Evolutionary conservation across 2,329 filamentous ascomycete species (phyloP), one percentile per base, ranked within the genome.

Genomic region (Tolypocladium paradoxum): DNA sequence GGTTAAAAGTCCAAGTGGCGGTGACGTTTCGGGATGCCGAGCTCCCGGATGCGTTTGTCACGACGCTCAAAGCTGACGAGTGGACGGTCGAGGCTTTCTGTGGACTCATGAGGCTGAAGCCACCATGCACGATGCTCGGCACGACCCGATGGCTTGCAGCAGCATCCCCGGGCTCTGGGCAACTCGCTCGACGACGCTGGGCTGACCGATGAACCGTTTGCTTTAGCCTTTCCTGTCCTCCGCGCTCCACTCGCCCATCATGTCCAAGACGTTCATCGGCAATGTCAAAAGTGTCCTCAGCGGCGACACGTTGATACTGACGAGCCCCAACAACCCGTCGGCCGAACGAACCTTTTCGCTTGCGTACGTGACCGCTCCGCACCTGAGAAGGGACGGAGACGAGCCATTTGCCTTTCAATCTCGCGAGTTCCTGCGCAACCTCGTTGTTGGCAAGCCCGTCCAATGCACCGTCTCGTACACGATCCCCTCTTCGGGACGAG

Each of bases 401-500:
- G 91, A 96, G 79, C 84, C 87, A 37, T 95, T 87, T 66, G 90
- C 89, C 54, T 99, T 96, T 71, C 87, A 93, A 71, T 96, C 93
- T 55, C 89, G 93, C 66, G 93, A 99, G 72, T 93, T 88, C 68
- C 81, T 99, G 56, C 87, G 93, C 64, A 84, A 86, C 60, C 76
- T 91, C 50, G 79, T 86, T 40, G 87, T 97, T 53, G 92, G 92
- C 66, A 96, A 96, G 71, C 80, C 85, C 31, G 78, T 99, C 57
- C 84, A 91, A 62, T 96, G 92, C 76, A 83, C 83, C 55, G 78
- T 95, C 45, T 78, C 91, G 51, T 97, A 99, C 74, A 88, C 86
- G 55, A 87, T 97, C 55, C 90, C 92, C 18, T 87, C 84, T 53
- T 87, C 83, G 45, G 85, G 88, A 58, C 85, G 90, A 60, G 92